Conservation (phyloP, 805 yeast genomes). For the Maudiozyma pseudohumilis region DNA sequence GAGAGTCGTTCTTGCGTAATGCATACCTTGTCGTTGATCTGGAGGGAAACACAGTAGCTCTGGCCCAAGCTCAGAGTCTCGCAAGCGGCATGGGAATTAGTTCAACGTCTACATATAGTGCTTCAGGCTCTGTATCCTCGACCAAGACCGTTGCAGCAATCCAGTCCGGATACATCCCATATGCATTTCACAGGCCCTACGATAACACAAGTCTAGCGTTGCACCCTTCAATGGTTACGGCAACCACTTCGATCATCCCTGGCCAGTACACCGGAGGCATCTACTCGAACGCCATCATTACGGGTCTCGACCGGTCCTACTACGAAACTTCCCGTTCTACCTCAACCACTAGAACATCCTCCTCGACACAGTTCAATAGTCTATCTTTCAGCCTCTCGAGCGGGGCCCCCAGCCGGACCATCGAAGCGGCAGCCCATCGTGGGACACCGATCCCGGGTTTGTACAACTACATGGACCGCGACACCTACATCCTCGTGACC, state of each 20-base stretch:
- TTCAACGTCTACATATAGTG: neutral
- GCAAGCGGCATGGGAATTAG: neutral
- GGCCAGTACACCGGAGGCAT: slow-evolving; percentile 24
- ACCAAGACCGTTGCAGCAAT: slow-evolving; percentile 19
- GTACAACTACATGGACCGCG: too few species aligned
- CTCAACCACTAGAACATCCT: slow-evolving; percentile 5
- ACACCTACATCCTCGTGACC: too few species aligned
- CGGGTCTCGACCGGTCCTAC: slow-evolving; percentile 24
- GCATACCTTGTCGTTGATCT: slow-evolving; percentile 56
- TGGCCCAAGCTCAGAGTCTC: slow-evolving; percentile 38
- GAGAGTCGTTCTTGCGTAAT: slow-evolving; percentile 45
- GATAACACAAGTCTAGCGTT: slow-evolving; percentile 8
- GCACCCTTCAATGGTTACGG: slow-evolving; percentile 4
- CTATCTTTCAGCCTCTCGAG: slow-evolving; percentile 4
- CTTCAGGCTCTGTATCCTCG: neutral
- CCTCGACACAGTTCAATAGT: slow-evolving; percentile 10
- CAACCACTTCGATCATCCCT: slow-evolving; percentile 15
- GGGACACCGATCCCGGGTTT: too few species aligned
- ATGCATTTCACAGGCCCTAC: slow-evolving; percentile 32
- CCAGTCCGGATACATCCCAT: slow-evolving; percentile 40
- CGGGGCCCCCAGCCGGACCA: neutral
- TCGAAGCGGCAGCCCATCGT: neutral
- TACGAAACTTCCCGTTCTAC: slow-evolving; percentile 22
- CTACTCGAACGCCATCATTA: slow-evolving; percentile 26
- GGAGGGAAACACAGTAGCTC: slow-evolving; percentile 44